These are phyloP conservation scores for Taiwanofungus camphoratus DNA, from an alignment of 1,284 basidiomycete species.

Conservation along the genomic window DNA sequence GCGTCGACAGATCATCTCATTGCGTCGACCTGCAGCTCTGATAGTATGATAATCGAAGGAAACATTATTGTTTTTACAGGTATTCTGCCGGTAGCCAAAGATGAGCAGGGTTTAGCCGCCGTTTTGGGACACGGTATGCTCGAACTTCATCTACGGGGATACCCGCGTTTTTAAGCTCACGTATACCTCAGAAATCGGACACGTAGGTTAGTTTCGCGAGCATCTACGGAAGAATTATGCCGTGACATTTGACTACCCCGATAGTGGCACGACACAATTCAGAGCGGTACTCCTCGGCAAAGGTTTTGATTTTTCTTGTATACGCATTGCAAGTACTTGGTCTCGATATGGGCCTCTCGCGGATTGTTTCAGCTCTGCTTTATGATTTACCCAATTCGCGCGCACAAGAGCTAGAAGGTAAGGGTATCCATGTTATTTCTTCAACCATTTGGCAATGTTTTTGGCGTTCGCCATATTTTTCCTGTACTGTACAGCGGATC, in stretches of 20 bases:
- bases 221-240: neutral
- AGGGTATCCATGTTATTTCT: constrained; percentile 8
- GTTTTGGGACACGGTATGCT: constrained; percentile 82
- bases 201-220: constrained; percentile 52
- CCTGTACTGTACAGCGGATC: constrained; percentile 48
- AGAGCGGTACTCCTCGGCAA: constrained; percentile 59
- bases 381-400: constrained; percentile 82
- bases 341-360: constrained; percentile 47
- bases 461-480: neutral
- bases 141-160: neutral
- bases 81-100: constrained; percentile 74
- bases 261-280: constrained; percentile 73
- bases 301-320: constrained; percentile 47
- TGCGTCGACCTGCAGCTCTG: neutral
- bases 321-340: constrained; percentile 51
- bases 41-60: constrained; percentile 29
- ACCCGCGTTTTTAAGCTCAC: neutral
- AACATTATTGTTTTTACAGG: constrained; percentile 89
- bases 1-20: no score
- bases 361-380: constrained; percentile 46
- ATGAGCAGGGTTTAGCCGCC: constrained; percentile 82
- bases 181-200: constrained; percentile 68
- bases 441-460: neutral
- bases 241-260: constrained; percentile 1
- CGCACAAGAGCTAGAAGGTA: constrained; percentile 77